phyloP scores from a whole-genome alignment of 257 asterid genomes.

The Solanum infundibuliforme region DNA sequence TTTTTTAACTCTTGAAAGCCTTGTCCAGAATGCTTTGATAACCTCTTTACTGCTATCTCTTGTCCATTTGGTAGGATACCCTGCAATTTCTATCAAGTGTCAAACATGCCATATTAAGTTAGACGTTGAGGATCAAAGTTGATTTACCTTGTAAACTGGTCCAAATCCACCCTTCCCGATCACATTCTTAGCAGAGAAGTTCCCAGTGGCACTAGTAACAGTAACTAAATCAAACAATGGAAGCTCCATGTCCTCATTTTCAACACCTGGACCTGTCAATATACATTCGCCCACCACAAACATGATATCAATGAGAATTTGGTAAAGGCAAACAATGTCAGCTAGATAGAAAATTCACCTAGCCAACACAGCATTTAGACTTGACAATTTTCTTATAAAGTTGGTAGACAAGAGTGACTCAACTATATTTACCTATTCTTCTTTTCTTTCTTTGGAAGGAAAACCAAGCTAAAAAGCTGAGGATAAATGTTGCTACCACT shows the following conservation, averaged over 20 bases:
- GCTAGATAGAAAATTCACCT: not conserved
- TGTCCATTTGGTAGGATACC: slow-evolving; percentile 2
- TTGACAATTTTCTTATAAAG: not conserved
- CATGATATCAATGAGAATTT: not conserved
- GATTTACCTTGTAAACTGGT: not conserved
- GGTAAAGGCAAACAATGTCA: not conserved
- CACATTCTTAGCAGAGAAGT: not conserved
- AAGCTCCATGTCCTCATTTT: not conserved
- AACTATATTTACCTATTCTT: not conserved
- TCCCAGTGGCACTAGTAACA: not conserved
- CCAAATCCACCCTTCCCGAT: slow-evolving; percentile 6
- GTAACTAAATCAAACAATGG: not conserved
- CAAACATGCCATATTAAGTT: no score
- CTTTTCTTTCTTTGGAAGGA: not conserved
- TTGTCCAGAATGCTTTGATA: slow-evolving; percentile 5
- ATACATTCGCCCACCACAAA: not conserved
- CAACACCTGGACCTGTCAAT: not conserved
- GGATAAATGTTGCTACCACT: not conserved
- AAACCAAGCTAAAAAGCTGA: not conserved
- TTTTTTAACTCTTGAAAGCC: slow-evolving; percentile 1
- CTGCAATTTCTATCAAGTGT: not conserved
- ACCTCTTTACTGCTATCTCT: slow-evolving; percentile 9
- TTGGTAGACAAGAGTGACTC: not conserved
- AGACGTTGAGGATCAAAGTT: not conserved
- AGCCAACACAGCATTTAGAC: not conserved